Conservation (phyloP, 106 monocot genomes). For the Chionographis japonica region DNA sequence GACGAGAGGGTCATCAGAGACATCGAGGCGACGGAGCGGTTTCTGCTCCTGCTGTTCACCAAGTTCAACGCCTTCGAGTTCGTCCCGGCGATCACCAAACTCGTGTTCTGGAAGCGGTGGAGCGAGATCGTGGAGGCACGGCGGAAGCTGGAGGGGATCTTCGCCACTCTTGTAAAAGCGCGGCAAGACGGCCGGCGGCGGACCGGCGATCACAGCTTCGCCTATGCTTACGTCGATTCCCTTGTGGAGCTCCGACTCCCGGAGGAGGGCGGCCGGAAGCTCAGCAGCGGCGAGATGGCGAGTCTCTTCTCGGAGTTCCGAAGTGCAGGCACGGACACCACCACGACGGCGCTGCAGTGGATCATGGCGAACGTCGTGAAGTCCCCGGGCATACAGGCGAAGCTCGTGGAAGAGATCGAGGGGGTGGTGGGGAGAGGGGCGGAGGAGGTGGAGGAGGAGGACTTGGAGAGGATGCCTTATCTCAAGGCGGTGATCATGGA, state of each 20-base stretch:
- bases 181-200: neutral
- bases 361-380: constrained; percentile 11
- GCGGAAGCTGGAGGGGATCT: neutral
- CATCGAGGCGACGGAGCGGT: neutral
- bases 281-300: neutral
- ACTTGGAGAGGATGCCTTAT: constrained; percentile 9
- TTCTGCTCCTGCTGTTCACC: neutral
- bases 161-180: neutral
- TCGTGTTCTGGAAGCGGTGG: neutral
- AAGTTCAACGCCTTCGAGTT: neutral
- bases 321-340: constrained; percentile 1
- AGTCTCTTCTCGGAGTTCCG: constrained; percentile 5
- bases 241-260: neutral
- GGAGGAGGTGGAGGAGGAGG: constrained; percentile 7
- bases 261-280: neutral
- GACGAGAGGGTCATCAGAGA: constrained; percentile 1
- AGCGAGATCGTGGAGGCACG: neutral
- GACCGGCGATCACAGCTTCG: neutral
- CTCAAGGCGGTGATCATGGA: constrained; percentile 10
- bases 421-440: neutral
- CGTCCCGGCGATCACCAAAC: neutral
- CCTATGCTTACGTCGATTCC: neutral
- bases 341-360: constrained; percentile 3
- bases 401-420: neutral
- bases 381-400: neutral